Conservation (phyloP, 495 filamentous ascomycete species). For the Aspergillus campestris region DNA sequence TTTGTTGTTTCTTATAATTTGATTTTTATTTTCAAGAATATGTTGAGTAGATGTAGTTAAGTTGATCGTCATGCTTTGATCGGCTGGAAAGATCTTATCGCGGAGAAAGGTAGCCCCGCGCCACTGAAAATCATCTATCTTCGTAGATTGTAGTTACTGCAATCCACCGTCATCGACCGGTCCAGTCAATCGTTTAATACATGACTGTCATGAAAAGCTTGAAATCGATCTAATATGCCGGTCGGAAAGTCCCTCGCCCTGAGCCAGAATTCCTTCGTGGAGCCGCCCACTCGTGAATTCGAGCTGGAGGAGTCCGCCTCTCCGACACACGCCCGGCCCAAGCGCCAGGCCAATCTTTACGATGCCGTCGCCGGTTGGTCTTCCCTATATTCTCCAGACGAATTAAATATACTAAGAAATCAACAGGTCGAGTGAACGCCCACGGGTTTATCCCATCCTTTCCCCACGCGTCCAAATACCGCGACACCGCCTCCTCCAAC, state of each 20-base stretch:
- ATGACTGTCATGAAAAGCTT: no score
- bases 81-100: no score
- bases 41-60: no score
- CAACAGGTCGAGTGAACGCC: constrained; percentile 42
- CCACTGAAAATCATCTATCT: no score
- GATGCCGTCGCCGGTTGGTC: constrained; percentile 69
- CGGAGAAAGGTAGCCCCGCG: no score
- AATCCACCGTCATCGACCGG: background rate
- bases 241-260: constrained; percentile 11
- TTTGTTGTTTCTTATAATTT: no score
- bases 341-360: constrained; percentile 53
- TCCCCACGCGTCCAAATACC: constrained; percentile 31
- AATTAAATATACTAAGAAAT: constrained; percentile 1
- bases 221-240: no score
- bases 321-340: constrained; percentile 7
- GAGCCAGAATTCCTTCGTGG: constrained; percentile 15
- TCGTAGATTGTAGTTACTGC: no score
- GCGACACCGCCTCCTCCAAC: constrained; percentile 46
- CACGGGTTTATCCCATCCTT: constrained; percentile 32
- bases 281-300: constrained; percentile 4
- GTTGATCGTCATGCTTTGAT: no score
- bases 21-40: no score
- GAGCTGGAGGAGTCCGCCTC: background rate
- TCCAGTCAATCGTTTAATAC: background rate
- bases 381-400: background rate